phyloP scores from a whole-genome alignment of 495 filamentous ascomycete genomes.

The Penicillium ucsense region DNA sequence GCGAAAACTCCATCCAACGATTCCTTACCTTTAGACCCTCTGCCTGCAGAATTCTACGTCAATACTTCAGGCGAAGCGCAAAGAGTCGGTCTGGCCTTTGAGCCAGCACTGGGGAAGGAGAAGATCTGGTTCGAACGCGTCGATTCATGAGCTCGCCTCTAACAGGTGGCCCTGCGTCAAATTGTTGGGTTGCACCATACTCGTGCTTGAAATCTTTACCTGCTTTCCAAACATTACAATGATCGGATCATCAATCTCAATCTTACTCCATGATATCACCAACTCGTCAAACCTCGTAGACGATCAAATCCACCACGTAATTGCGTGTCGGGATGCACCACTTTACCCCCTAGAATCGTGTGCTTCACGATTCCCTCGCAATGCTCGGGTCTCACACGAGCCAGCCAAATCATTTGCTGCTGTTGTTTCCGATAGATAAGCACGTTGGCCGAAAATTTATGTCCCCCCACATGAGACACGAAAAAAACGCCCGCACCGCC shows the following conservation, averaged over 20 bases:
- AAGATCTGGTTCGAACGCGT: constrained; percentile 18
- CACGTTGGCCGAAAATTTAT: constrained; percentile 89
- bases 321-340: constrained; percentile 79
- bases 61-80: constrained; percentile 21
- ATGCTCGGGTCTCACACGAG: constrained; percentile 76
- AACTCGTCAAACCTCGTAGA: constrained; percentile 67
- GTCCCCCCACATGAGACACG: constrained; percentile 88
- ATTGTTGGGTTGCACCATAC: no score
- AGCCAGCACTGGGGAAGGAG: constrained; percentile 20
- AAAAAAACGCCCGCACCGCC: constrained; percentile 92
- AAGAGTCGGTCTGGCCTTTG: constrained; percentile 20
- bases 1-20: constrained; percentile 1
- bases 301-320: constrained; percentile 86
- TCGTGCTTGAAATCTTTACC: no score
- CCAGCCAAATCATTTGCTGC: constrained; percentile 87
- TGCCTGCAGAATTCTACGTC: constrained; percentile 27
- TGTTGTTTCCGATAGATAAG: constrained; percentile 71
- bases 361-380: constrained; percentile 87
- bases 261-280: constrained; percentile 40
- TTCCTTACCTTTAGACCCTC: neutral
- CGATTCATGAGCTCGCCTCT: neutral
- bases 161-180: no score
- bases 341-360: constrained; percentile 84
- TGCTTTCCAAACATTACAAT: no score
- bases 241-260: no score